phyloP scores from a whole-genome alignment of 176 grass and related monocot genomes.

The Panicum miliaceum region DNA sequence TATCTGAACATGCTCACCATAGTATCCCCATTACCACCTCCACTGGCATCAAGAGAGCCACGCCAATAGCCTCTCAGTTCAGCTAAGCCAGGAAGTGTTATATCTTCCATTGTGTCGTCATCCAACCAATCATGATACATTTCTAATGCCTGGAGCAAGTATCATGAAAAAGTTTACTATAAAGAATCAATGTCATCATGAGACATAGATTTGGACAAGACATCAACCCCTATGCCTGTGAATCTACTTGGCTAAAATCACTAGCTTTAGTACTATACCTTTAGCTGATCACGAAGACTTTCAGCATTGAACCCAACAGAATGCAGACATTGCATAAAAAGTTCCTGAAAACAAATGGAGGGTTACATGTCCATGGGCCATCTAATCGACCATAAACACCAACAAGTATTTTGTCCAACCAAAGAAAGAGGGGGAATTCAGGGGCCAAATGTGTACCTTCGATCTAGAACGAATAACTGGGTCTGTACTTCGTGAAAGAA shows the following conservation, averaged over 20 bases:
- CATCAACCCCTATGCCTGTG: slow-evolving; percentile 14
- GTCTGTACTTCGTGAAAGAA: slow-evolving; percentile 98
- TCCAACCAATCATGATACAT: slow-evolving; percentile 76
- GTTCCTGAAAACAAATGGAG: slow-evolving; percentile 73
- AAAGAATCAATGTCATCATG: slow-evolving; percentile 26
- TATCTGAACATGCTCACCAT: slow-evolving; percentile 60
- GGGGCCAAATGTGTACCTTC: slow-evolving; percentile 61
- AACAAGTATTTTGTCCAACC: slow-evolving; percentile 28
- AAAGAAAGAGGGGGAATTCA: slow-evolving; percentile 19
- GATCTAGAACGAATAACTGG: slow-evolving; percentile 91
- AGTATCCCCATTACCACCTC: slow-evolving; percentile 98
- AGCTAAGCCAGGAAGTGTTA: slow-evolving; percentile 91
- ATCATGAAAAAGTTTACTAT: slow-evolving; percentile 32
- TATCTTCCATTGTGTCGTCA: slow-evolving; percentile 80
- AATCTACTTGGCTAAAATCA: slow-evolving; percentile 37
- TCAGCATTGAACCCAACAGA: slow-evolving; percentile 92
- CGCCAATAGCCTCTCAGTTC: slow-evolving; percentile 95
- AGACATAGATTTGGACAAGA: slow-evolving; percentile 2
- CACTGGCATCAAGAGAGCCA: slow-evolving; percentile 94
- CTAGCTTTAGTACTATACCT: slow-evolving; percentile 59
- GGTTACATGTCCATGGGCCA: slow-evolving; percentile 26
- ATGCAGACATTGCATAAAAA: slow-evolving; percentile 91
- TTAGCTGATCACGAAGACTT: slow-evolving; percentile 87
- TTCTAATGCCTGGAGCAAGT: slow-evolving; percentile 74
- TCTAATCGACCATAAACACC: slow-evolving; percentile 33